Conservation (phyloP, 202 grass and related monocot genomes). For the Panicum hallii region DNA sequence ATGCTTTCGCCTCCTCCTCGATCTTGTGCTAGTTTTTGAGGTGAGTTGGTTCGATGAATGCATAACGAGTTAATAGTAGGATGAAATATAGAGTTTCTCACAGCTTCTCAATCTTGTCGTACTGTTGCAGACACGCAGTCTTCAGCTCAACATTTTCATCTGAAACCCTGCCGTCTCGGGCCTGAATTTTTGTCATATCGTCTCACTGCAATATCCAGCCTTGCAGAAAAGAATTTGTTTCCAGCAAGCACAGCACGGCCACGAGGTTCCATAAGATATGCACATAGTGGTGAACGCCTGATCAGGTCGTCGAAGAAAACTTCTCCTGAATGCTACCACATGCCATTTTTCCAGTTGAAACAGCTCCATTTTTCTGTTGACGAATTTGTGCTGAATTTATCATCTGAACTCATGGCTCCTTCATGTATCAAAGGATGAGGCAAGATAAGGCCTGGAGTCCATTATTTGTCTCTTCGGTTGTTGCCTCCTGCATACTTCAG, state of each 20-base stretch:
- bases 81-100: background rate
- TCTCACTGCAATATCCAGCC: constrained; percentile 18
- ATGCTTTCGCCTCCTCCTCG: background rate
- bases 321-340: constrained; percentile 28
- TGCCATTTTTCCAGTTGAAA: constrained; percentile 25
- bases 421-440: constrained; percentile 2
- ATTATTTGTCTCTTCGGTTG: constrained; percentile 35
- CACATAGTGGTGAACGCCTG: constrained; percentile 33
- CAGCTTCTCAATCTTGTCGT: background rate
- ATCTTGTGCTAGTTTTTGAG: background rate
- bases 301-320: constrained; percentile 18
- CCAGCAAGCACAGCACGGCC: background rate
- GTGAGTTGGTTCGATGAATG: background rate
- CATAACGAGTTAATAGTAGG: background rate
- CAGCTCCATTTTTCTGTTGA: background rate
- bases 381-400: constrained; percentile 6
- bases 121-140: background rate
- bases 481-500: constrained; percentile 24
- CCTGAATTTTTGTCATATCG: constrained; percentile 28
- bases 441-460: constrained; percentile 15
- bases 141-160: background rate
- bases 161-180: constrained; percentile 18
- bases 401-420: constrained; percentile 9
- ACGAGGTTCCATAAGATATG: constrained; percentile 3
- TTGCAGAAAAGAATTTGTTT: constrained; percentile 25